Conservation (phyloP, 1,284 basidiomycete genomes). For the Neolentinus lepideus region DNA sequence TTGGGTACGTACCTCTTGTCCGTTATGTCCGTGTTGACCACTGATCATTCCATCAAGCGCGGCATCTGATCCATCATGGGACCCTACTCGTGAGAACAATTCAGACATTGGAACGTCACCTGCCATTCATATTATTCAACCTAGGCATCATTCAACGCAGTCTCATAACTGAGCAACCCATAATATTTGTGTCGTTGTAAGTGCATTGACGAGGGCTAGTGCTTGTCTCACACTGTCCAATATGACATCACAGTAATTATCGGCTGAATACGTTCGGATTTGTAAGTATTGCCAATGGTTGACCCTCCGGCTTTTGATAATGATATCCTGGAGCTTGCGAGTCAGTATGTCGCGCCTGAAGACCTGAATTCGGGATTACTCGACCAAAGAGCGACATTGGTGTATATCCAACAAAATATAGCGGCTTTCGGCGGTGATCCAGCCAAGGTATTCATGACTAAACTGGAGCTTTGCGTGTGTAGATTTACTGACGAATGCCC, state of each 20-base stretch:
- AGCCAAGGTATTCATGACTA: slow-evolving; percentile 37
- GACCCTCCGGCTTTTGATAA: slow-evolving; percentile 6
- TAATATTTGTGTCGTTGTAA: slow-evolving; percentile 49
- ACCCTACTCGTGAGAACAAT: slow-evolving; percentile 37
- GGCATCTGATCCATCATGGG: slow-evolving; percentile 29
- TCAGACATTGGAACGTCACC: not conserved
- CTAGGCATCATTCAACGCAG: slow-evolving; percentile 44
- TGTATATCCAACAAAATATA: slow-evolving; percentile 57
- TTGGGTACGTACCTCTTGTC: slow-evolving; percentile 23
- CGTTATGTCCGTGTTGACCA: not conserved
- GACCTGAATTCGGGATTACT: slow-evolving; percentile 49
- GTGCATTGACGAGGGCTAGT: too few species aligned
- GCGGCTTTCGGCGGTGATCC: slow-evolving; percentile 59
- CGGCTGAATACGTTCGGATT: slow-evolving; percentile 55
- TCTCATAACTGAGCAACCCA: slow-evolving; percentile 37
- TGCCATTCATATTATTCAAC: not conserved
- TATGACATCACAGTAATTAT: slow-evolving; percentile 36
- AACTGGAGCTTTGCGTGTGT: not conserved
- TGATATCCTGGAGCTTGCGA: slow-evolving; percentile 34
- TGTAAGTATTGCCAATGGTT: slow-evolving; percentile 18
- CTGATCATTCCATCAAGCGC: slow-evolving; percentile 23
- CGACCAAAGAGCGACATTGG: slow-evolving; percentile 50
- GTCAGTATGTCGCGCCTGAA: slow-evolving; percentile 33
- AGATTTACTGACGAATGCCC: not conserved
- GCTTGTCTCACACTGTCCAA: not conserved